Conservation (phyloP, 2,329 filamentous ascomycete genomes). For the Exophiala spinifera region DNA sequence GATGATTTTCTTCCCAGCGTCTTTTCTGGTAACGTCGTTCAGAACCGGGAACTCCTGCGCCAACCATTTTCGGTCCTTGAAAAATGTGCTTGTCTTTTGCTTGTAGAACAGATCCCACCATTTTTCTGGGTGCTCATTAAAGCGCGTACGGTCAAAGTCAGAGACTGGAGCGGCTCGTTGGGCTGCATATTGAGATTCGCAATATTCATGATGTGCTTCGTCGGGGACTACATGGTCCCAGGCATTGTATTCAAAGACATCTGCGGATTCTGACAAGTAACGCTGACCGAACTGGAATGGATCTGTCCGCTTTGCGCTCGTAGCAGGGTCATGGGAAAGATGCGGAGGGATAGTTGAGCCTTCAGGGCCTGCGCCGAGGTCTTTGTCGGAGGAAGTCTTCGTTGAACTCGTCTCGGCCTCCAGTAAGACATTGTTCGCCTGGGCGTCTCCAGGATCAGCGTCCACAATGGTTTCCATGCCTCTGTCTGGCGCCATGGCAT, state of each 20-base stretch:
- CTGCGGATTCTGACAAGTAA: slow-evolving; percentile 67
- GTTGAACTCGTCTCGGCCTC: not conserved
- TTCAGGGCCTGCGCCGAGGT: not conserved
- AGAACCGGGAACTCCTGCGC: slow-evolving; percentile 92
- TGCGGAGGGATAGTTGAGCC: slow-evolving; percentile 50
- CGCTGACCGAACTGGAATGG: slow-evolving; percentile 96
- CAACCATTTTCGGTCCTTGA: slow-evolving; percentile 98
- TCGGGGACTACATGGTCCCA: slow-evolving; percentile 98
- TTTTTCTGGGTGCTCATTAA: slow-evolving; percentile 85
- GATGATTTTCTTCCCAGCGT: slow-evolving; percentile 66
- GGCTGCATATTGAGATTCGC: slow-evolving; percentile 76
- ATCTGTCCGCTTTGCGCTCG: slow-evolving; percentile 81
- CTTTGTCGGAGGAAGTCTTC: not conserved
- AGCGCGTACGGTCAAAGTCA: slow-evolving; percentile 86
- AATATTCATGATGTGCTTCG: slow-evolving; percentile 79
- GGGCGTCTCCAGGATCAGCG: not conserved
- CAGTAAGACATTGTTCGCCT: not conserved
- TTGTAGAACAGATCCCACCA: slow-evolving; percentile 99
- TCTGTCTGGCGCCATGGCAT: slow-evolving; percentile 26
- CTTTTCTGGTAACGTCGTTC: slow-evolving; percentile 67
- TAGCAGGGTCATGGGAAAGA: slow-evolving; percentile 67
- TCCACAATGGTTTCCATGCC: slow-evolving; percentile 9
- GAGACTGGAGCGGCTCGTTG: slow-evolving; percentile 84
- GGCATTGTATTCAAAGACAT: slow-evolving; percentile 96
- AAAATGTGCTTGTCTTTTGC: slow-evolving; percentile 96